Conservation (phyloP, 225 moss, liverwort and hornwort species). For the Pseudoscleropodium purum region DNA sequence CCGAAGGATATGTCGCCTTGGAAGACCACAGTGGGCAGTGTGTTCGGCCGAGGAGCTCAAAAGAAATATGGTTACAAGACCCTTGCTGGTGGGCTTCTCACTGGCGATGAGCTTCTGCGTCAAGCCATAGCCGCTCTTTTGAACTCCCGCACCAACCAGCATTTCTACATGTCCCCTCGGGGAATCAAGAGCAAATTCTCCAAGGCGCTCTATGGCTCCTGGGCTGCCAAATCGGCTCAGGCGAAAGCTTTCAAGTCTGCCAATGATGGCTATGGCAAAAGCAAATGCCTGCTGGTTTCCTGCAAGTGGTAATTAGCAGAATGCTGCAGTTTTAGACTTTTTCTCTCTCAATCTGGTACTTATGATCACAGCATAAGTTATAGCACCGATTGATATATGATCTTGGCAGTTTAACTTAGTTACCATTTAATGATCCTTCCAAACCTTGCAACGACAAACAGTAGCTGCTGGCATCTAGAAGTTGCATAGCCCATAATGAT, state of each 20-base stretch:
- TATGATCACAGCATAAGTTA: not conserved
- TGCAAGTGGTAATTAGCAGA: constrained; percentile 40
- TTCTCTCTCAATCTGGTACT: not conserved
- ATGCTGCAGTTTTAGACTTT: no score
- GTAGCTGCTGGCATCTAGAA: not conserved
- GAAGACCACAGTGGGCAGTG: constrained; percentile 51
- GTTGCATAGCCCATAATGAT: not conserved
- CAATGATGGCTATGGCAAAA: constrained; percentile 58
- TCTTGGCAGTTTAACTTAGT: not conserved
- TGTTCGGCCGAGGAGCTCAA: constrained; percentile 55
- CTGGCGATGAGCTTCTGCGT: constrained; percentile 50
- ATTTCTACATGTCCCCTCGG: constrained; percentile 51
- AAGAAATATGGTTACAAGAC: constrained; percentile 46
- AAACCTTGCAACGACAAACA: not conserved
- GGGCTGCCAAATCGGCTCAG: constrained; percentile 24
- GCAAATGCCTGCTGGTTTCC: constrained; percentile 61
- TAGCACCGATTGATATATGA: not conserved
- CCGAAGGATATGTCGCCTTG: constrained; percentile 50
- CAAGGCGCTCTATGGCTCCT: constrained; percentile 24
- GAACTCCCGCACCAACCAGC: constrained; percentile 49
- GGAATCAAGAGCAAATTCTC: constrained; percentile 36
- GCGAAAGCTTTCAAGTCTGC: constrained; percentile 39
- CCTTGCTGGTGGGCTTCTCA: constrained; percentile 39
- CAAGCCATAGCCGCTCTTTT: constrained; percentile 60
- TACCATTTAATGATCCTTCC: not conserved